Conservation (phyloP, 2,329 filamentous ascomycete genomes). For the Dactylellina drechsleri region DNA sequence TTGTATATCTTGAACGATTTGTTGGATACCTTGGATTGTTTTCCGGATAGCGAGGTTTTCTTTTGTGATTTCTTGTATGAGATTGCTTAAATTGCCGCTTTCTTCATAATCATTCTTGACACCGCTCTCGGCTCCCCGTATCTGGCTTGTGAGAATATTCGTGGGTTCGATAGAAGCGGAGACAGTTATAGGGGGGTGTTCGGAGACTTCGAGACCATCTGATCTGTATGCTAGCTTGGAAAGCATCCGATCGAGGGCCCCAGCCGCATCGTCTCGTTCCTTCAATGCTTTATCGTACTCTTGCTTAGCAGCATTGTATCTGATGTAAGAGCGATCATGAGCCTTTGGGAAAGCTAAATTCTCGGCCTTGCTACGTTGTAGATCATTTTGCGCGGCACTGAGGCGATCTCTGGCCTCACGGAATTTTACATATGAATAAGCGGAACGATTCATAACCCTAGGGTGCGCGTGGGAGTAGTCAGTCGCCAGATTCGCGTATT, state of each 20-base stretch:
- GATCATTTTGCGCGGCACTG: background rate
- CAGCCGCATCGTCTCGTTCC: slow-evolving; percentile 2
- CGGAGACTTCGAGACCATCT: too few relatives aligned
- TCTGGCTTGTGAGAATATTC: background rate
- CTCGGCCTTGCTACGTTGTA: slow-evolving; percentile 19
- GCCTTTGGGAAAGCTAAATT: slow-evolving; percentile 7
- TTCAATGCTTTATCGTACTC: slow-evolving; percentile 15
- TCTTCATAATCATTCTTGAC: slow-evolving; percentile 3
- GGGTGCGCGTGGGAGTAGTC: background rate
- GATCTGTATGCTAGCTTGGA: too few relatives aligned
- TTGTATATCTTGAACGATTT: slow-evolving; percentile 5
- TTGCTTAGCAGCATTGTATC: slow-evolving; percentile 12
- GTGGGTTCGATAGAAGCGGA: background rate
- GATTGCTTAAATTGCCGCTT: background rate
- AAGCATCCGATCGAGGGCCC: background rate
- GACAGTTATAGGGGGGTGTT: too few relatives aligned
- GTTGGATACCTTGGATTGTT: slow-evolving; percentile 1
- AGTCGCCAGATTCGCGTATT: background rate
- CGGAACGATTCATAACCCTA: slow-evolving; percentile 20
- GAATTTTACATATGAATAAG: slow-evolving; percentile 12
- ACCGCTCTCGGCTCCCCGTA: background rate
- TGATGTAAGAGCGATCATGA: slow-evolving; percentile 6
- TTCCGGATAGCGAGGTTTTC: background rate
- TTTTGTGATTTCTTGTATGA: background rate
- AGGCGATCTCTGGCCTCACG: background rate